Percentiles rank a stretch among this genome's conserved stretches.
Conservation (phyloP, 208 protist species). For the Acanthamoeba culbertsoni region DNA sequence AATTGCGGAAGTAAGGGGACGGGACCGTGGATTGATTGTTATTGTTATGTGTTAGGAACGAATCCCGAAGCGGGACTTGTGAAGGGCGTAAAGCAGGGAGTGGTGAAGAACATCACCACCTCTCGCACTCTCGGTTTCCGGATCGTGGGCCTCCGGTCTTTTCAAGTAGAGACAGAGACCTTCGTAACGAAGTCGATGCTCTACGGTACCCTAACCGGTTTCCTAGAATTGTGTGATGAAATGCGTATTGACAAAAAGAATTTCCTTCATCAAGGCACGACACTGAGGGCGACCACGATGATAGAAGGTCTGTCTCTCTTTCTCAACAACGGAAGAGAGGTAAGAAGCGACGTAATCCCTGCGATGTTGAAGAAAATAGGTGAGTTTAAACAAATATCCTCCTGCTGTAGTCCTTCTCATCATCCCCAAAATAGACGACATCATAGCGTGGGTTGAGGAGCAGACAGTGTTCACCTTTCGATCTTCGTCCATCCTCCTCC, state of each 20-base stretch:
- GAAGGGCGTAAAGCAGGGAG: neutral
- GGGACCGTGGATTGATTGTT: neutral
- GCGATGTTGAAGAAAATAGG: neutral
- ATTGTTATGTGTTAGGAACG: neutral
- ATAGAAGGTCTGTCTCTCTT: neutral
- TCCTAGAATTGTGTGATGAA: neutral
- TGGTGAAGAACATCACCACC: constrained; percentile 1
- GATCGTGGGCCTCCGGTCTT: neutral
- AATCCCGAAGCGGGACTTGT: neutral
- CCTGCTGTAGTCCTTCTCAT: neutral
- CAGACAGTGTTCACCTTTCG: neutral
- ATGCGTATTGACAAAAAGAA: no score
- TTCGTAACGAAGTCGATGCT: neutral
- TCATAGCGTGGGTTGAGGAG: neutral
- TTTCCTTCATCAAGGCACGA: neutral
- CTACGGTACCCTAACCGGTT: neutral
- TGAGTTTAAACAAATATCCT: neutral
- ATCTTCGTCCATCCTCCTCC: neutral
- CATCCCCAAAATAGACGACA: neutral
- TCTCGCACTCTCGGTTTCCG: neutral
- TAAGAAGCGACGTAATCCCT: neutral
- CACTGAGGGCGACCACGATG: neutral
- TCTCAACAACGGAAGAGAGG: neutral
- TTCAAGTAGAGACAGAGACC: neutral
- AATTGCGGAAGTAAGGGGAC: neutral